Base-by-base conservation (phyloP, 2,329 filamentous ascomycete genomes). In the Microdochium bolleyi region DNA sequence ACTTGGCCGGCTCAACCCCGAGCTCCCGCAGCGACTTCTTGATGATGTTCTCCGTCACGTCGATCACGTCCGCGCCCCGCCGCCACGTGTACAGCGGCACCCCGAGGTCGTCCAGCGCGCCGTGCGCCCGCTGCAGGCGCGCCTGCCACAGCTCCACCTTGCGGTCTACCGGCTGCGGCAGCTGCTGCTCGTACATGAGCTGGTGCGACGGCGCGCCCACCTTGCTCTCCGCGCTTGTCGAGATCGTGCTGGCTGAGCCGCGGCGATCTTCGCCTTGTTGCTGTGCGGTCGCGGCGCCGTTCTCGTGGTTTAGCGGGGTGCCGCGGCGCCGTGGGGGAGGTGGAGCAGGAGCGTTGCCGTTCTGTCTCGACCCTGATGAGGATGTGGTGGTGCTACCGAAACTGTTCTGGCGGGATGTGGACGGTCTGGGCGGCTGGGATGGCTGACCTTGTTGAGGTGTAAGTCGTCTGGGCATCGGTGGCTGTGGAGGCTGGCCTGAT, bases 21-120 rank as follows among this genome's bases (percentile, higher is more conserved):
- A 78, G 69, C 34, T 75, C 70, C 53, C 62, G 68, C 61, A 82
- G 60, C 27, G 77, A 77, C 55, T 77, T 73, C 65, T 77, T 76
- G 3, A 90, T 80, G 54, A 91, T 76, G 14, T 75, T 79, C 51
- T 84, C 74, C 2, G 86, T 84, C 66, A 88, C 85, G 1, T 74
- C 73, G 53, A 82, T 74, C 8, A 89, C 85, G 70, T 94, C 89
- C 25, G 76, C 73, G 0, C 89, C 89, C 11, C 78, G 79, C 44
- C 86, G 76, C 89, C 89, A 94, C 21, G 80, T 89, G 57, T 87
- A 82, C 34, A 94, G 64, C 57, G 78, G 71, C 1, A 94, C 85
- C 3, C 85, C 85, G 38, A 83, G 73, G 4, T 74, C 71, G n/a
- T 81, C 79, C 10, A 92, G 73, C 38, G 73, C 68, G 44, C 74